Percentiles rank a stretch among this genome's conserved stretches.
Conservation (phyloP, 352 stramenopile species). For the Phytopythium cucurbitacearum region DNA sequence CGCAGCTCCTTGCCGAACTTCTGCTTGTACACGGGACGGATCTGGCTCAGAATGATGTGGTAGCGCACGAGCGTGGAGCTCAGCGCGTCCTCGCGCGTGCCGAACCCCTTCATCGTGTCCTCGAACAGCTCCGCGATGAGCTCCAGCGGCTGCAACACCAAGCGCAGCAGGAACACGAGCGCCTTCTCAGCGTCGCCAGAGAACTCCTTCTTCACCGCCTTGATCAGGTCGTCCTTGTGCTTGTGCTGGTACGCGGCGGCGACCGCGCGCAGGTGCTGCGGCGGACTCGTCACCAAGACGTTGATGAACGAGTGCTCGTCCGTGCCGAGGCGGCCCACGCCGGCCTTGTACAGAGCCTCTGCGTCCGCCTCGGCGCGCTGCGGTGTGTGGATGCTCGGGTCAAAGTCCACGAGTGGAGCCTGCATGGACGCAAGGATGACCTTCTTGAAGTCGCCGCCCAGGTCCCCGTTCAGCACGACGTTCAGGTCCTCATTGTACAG, state of each 20-base stretch:
- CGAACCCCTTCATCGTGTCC: slow-evolving; percentile 71
- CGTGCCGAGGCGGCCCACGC: slow-evolving; percentile 63
- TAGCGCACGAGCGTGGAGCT: slow-evolving; percentile 65
- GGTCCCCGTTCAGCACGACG: slow-evolving; percentile 49
- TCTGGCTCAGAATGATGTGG: slow-evolving; percentile 67
- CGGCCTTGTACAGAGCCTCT: slow-evolving; percentile 61
- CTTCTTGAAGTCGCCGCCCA: slow-evolving; percentile 72
- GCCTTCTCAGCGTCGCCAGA: slow-evolving; percentile 42
- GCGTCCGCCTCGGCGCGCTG: slow-evolving; percentile 56
- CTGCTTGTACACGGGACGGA: slow-evolving; percentile 78
- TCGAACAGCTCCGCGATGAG: slow-evolving; percentile 64
- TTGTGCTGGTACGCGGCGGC: slow-evolving; percentile 55
- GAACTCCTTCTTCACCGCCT: slow-evolving; percentile 73
- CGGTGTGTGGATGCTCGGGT: slow-evolving; percentile 50
- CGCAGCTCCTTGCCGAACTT: slow-evolving; percentile 72
- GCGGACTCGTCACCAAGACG: slow-evolving; percentile 40
- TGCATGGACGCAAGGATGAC: slow-evolving; percentile 68
- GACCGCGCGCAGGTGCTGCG: slow-evolving; percentile 51
- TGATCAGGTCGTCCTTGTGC: slow-evolving; percentile 58
- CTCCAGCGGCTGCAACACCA: slow-evolving; percentile 56
- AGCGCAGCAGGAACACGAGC: slow-evolving; percentile 54
- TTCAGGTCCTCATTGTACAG: slow-evolving; percentile 54
- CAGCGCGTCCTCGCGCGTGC: slow-evolving; percentile 66
- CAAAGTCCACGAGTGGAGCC: slow-evolving; percentile 43
- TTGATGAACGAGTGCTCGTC: slow-evolving; percentile 66